These are phyloP conservation scores for Russula earlei DNA, from an alignment of 768 basidiomycete genomes.

Conservation along the genomic window DNA sequence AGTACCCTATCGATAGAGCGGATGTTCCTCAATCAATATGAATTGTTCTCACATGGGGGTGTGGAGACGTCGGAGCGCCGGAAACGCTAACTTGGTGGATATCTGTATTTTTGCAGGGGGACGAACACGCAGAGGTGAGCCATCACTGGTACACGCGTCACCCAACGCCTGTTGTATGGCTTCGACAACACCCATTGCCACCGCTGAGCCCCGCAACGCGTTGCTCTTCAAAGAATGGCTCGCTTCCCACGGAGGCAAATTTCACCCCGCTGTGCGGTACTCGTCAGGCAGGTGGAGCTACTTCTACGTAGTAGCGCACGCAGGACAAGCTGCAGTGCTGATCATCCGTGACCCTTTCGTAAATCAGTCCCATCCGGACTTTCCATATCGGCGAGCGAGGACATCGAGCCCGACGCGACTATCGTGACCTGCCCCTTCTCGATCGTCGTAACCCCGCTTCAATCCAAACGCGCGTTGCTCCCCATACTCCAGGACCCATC, in stretches of 20 bases:
- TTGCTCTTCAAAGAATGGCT: conserved; percentile 44
- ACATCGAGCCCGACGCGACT: conserved; percentile 40
- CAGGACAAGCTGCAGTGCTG: too few relatives aligned
- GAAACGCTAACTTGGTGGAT: too few relatives aligned
- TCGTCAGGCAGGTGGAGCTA: conserved; percentile 34
- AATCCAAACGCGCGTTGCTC: conserved; percentile 37
- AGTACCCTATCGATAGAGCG: too few relatives aligned
- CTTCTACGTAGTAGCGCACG: too few relatives aligned
- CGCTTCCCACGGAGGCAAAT: conserved; percentile 35
- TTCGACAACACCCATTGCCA: background rate
- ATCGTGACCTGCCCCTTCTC: conserved; percentile 62
- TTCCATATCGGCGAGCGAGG: conserved; percentile 39
- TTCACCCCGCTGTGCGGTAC: conserved; percentile 40
- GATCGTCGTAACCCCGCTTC: conserved; percentile 50
- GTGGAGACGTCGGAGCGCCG: too few relatives aligned
- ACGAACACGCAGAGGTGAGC: too few relatives aligned
- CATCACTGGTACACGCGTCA: too few relatives aligned
- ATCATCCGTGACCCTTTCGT: too few relatives aligned
- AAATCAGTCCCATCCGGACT: conserved; percentile 31
- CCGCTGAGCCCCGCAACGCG: conserved; percentile 19
- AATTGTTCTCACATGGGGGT: too few relatives aligned
- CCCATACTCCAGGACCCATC: conserved; percentile 27
- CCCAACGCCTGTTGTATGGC: background rate
- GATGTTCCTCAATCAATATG: too few relatives aligned
- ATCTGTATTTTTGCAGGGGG: too few relatives aligned